Conservation (phyloP, 495 filamentous ascomycete species). For the Glarea lozoyensis region DNA sequence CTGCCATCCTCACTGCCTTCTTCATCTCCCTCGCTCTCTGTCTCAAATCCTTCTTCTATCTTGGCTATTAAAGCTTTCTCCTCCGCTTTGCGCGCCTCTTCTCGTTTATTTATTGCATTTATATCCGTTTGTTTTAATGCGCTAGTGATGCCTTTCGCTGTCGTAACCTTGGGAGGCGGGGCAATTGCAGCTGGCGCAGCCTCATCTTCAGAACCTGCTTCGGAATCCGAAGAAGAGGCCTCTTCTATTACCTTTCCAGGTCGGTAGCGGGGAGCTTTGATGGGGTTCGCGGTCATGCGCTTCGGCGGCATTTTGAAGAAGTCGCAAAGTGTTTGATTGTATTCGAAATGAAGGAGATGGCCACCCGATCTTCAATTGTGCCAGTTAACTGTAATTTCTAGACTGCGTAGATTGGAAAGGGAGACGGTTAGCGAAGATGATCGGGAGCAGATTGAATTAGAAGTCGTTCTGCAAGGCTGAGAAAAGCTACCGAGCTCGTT, state of each 20-base stretch:
- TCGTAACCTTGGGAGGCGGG: conserved; percentile 49
- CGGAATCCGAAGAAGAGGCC: conserved; percentile 56
- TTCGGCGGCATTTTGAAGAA: conserved; percentile 64
- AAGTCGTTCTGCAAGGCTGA: no score
- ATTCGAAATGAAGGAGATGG: no score
- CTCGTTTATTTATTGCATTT: conserved; percentile 37
- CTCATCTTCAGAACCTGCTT: conserved; percentile 46
- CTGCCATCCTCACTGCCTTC: conserved; percentile 35
- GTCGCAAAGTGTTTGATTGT: no score
- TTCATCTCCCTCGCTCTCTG: conserved; percentile 43
- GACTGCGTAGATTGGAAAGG: no score
- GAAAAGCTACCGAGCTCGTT: no score
- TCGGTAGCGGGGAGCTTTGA: conserved; percentile 73
- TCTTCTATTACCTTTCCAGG: conserved; percentile 72
- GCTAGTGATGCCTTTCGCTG: conserved; percentile 46
- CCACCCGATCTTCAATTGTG: no score
- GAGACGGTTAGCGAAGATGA: no score
- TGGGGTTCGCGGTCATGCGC: conserved; percentile 91
- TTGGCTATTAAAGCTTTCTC: conserved; percentile 33
- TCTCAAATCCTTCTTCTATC: conserved; percentile 68
- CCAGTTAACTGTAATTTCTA: no score
- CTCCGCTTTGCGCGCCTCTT: conserved; percentile 40
- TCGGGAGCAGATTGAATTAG: no score
- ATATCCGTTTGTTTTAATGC: conserved; percentile 62
- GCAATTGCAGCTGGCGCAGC: conserved; percentile 29